phyloP scores from a whole-genome alignment of 2,329 filamentous ascomycete genomes.

The Cordyceps javanica region DNA sequence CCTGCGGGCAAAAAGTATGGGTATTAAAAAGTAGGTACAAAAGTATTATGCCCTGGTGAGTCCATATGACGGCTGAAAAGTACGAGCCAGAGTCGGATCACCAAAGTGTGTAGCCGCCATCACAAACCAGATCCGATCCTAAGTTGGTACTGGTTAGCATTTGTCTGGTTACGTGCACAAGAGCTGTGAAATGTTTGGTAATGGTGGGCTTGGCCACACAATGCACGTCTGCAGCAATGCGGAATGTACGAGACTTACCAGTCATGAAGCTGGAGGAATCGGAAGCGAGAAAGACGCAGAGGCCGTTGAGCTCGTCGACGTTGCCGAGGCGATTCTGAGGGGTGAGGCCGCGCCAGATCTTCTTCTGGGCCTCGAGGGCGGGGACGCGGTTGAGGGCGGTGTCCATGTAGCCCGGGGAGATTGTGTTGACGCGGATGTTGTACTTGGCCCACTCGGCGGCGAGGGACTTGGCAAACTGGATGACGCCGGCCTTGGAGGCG shows the following conservation, averaged over 20 bases:
- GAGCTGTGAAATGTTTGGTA: too few species aligned
- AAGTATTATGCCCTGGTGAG: too few species aligned
- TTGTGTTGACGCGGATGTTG: conserved; percentile 75
- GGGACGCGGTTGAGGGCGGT: conserved; percentile 74
- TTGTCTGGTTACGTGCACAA: too few species aligned
- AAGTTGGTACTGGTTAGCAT: too few species aligned
- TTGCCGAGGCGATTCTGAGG: conserved; percentile 67
- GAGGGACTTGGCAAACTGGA: conserved; percentile 73
- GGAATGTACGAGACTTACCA: conserved; percentile 42
- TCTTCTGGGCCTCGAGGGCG: conserved; percentile 73
- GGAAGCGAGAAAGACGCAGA: conserved; percentile 69
- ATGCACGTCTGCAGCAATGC: too few species aligned
- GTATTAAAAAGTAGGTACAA: too few species aligned
- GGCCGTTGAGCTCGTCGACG: conserved; percentile 71
- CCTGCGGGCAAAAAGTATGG: too few species aligned
- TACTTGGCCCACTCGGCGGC: conserved; percentile 81
- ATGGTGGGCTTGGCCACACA: too few species aligned
- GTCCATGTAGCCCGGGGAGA: conserved; percentile 83
- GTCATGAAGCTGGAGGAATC: conserved; percentile 73
- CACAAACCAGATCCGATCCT: too few species aligned
- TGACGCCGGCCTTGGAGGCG: conserved; percentile 73
- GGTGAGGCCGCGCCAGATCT: conserved; percentile 69
- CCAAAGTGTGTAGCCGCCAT: too few species aligned
- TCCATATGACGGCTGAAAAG: too few species aligned
- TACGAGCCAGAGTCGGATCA: too few species aligned